Conservation (phyloP, 352 stramenopile species). For the Albugo laibachii region DNA sequence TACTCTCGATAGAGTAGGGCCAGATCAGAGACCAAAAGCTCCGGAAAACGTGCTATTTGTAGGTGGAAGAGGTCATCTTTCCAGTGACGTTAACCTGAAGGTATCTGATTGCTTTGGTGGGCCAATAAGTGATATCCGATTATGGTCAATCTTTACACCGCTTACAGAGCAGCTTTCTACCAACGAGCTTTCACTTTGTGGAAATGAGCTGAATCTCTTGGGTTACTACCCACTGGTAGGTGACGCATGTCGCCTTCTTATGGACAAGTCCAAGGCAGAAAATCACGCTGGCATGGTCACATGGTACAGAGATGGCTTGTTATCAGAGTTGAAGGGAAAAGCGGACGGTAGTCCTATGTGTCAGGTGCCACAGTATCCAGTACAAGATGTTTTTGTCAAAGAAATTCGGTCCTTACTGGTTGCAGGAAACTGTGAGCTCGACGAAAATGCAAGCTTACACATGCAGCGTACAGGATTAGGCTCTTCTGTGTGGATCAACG, state of each 20-base stretch:
- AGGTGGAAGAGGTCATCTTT: too few species aligned
- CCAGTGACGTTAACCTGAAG: too few species aligned
- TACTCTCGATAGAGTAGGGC: too few species aligned
- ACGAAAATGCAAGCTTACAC: conserved; percentile 4
- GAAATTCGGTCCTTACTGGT: too few species aligned
- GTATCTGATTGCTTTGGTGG: conserved; percentile 24
- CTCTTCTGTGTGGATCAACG: conserved; percentile 1
- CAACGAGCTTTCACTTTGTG: conserved; percentile 9
- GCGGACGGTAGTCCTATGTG: neutral
- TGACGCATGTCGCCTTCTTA: conserved; percentile 28
- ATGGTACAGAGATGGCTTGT: neutral
- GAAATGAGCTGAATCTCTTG: conserved; percentile 25
- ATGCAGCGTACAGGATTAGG: conserved; percentile 6
- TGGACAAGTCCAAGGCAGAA: conserved; percentile 44
- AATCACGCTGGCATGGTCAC: conserved; percentile 38
- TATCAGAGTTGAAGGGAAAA: conserved; percentile 15
- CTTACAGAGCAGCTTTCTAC: conserved; percentile 3
- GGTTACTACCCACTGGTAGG: conserved; percentile 64
- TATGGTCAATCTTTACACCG: conserved; percentile 27
- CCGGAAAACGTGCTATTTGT: too few species aligned
- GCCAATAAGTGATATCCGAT: conserved; percentile 37
- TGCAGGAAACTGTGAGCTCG: neutral
- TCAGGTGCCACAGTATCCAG: neutral
- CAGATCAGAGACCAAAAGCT: too few species aligned
- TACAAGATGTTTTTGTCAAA: too few species aligned